These are phyloP conservation scores for Penicillium crystallinum DNA, from an alignment of 495 filamentous ascomycete species.

Conservation along the genomic window DNA sequence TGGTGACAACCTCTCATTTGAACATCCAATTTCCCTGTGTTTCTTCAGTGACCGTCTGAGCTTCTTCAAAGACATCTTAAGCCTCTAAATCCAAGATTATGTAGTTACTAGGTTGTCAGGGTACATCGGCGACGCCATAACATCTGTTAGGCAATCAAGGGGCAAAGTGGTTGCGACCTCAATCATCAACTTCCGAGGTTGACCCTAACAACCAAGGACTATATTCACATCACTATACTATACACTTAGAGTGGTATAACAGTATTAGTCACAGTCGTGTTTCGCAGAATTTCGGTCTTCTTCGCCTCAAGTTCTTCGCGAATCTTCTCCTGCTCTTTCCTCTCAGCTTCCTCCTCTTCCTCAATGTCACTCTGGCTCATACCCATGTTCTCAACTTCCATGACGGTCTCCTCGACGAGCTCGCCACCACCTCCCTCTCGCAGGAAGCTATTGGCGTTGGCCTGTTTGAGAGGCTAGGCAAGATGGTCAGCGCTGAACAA, in stretches of 20 bases:
- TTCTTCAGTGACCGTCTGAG: too few species aligned
- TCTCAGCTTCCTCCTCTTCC: not conserved
- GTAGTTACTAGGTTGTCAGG: too few species aligned
- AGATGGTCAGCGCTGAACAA: not conserved
- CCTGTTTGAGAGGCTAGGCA: not conserved
- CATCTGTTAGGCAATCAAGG: too few species aligned
- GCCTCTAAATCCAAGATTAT: too few species aligned
- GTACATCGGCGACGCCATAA: too few species aligned
- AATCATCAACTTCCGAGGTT: too few species aligned
- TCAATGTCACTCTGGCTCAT: not conserved
- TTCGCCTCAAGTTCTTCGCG: not conserved
- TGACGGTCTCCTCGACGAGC: not conserved
- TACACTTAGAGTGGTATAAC: not conserved
- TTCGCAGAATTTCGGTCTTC: not conserved
- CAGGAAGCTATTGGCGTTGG: not conserved
- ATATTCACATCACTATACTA: not conserved
- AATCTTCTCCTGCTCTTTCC: not conserved
- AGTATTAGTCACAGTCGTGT: not conserved
- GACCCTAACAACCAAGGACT: too few species aligned
- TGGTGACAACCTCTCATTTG: too few species aligned
- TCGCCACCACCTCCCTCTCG: not conserved
- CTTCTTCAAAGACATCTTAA: too few species aligned
- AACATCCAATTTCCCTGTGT: too few species aligned
- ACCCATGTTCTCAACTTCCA: not conserved
- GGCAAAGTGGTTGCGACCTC: too few species aligned